Percentiles rank a stretch among this genome's conserved stretches.
Conservation (phyloP, 768 basidiomycete species). For the Hebeloma cylindrosporum region DNA sequence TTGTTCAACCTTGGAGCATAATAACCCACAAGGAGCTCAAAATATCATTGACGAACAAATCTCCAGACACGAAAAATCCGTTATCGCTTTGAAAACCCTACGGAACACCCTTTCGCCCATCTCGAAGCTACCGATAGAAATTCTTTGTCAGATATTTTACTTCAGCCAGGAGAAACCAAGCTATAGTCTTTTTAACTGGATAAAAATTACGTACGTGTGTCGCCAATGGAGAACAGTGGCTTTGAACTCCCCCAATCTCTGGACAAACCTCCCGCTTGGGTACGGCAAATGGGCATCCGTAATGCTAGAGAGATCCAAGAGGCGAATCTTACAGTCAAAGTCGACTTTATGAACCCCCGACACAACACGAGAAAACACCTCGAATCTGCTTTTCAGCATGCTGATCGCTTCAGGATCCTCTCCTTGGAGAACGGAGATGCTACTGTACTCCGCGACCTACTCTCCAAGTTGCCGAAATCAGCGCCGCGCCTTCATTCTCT, state of each 20-base stretch:
- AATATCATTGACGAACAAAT: conserved; percentile 41
- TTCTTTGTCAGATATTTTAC: conserved; percentile 39
- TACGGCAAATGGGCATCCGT: conserved; percentile 38
- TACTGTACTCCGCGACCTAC: too few species aligned
- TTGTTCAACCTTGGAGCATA: too few species aligned
- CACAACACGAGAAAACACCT: too few species aligned
- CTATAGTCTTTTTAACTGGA: conserved; percentile 29
- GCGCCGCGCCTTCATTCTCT: too few species aligned
- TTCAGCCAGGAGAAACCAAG: conserved; percentile 20
- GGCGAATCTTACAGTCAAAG: conserved; percentile 33
- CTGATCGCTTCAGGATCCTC: too few species aligned
- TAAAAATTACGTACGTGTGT: conserved; percentile 40
- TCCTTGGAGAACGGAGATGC: too few species aligned
- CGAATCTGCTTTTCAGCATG: too few species aligned
- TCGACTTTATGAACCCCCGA: conserved; percentile 25
- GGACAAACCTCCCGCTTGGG: conserved; percentile 37
- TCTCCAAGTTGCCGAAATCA: too few species aligned
- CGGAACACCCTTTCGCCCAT: conserved; percentile 40
- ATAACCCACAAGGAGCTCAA: conserved; percentile 24
- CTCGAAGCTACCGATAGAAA: conserved; percentile 41
- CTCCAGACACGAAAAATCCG: conserved; percentile 29
- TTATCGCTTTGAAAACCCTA: conserved; percentile 33
- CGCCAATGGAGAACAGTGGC: conserved; percentile 46
- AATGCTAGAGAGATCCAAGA: conserved; percentile 46
- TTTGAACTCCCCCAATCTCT: conserved; percentile 39